Evolutionary conservation across 78 protist species (phyloP).

Genomic region (Protostelium mycophagum): DNA sequence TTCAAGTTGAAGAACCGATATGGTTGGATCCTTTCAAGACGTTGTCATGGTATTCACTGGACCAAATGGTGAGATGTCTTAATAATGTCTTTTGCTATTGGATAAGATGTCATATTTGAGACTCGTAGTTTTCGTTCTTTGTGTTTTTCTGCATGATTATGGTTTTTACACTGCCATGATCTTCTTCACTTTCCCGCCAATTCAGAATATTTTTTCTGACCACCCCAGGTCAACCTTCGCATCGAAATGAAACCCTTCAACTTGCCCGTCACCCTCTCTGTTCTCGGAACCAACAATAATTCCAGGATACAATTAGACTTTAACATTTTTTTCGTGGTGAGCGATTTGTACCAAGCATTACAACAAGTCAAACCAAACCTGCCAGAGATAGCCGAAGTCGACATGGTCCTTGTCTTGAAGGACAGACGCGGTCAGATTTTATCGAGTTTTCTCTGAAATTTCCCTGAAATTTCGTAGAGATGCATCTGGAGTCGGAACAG

Average conservation of each 20-base stretch:
- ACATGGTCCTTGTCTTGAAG: neutral
- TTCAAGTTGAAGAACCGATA: neutral
- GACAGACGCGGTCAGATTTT: neutral
- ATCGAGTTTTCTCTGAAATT: no score
- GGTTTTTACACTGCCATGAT: no score
- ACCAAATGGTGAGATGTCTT: neutral
- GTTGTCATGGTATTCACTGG: neutral
- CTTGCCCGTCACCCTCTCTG: neutral
- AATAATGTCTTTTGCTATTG: no score
- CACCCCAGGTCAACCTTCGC: neutral
- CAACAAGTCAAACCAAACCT: neutral
- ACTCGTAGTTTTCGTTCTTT: no score
- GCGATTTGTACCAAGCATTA: neutral
- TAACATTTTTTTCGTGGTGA: neutral
- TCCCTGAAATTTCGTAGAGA: neutral
- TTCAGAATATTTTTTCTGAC: no score
- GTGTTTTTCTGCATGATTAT: no score
- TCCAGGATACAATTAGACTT: neutral
- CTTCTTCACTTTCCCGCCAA: no score
- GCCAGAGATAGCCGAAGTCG: neutral
- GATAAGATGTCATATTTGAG: no score
- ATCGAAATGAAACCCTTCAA: neutral
- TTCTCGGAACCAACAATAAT: neutral
- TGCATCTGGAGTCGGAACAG: neutral
- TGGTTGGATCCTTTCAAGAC: neutral